Base-by-base conservation (phyloP, 495 filamentous ascomycete species). In the Lentithecium fluviatile region DNA sequence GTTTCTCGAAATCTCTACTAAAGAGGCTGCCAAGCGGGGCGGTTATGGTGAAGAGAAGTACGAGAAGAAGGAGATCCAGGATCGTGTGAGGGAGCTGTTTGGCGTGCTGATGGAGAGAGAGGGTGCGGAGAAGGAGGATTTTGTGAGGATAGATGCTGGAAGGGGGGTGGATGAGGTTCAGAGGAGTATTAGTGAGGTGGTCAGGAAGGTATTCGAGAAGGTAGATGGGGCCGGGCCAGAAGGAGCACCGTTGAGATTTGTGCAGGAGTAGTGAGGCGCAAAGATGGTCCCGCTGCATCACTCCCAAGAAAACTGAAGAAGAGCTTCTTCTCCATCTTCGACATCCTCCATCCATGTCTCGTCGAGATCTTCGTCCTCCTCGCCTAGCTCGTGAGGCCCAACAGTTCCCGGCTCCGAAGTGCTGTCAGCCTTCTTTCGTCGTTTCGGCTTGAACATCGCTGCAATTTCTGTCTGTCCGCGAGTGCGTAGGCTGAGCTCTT, bases 1-100 rank as follows among this genome's bases (percentile, higher is more conserved):
- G 1, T 98, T 97, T 70, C 79, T 98, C 20, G 86, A 90, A 59
- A 79, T 97, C 46, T 83, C 85, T 10, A 78, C 87, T 34, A 83
- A 84, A 42, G 84, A 85, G 52, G 90, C 90, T 25, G 84, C 82
- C 0, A 77, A 80, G 64, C 78, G 94, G 17, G 91, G 90, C 21
- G 94, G 90, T 0, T 97, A 86, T 75, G 94, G 94, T 0, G 80
- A 79, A 8, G 94, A 98, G 76, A 81, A 88, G 51, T 97, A 98
- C 69, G 94, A 98, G 74, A 89, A 83, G 69, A 81, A 79, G 52
- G 80, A 87, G 65, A 89, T 96, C 85, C 94, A 97, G 72, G 78
- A 77, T 34, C 82, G 84, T 24, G 94, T 97, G 34, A 77, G 89
- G 36, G 81, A 86, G 60, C 65, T 92, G 34, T 98, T 96, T 59